A percentile compares a stretch with the other conserved stretches of the same genome.
These are phyloP conservation scores for Arthromyces matolae DNA, from an alignment of 768 basidiomycete species.

Conservation along the genomic window DNA sequence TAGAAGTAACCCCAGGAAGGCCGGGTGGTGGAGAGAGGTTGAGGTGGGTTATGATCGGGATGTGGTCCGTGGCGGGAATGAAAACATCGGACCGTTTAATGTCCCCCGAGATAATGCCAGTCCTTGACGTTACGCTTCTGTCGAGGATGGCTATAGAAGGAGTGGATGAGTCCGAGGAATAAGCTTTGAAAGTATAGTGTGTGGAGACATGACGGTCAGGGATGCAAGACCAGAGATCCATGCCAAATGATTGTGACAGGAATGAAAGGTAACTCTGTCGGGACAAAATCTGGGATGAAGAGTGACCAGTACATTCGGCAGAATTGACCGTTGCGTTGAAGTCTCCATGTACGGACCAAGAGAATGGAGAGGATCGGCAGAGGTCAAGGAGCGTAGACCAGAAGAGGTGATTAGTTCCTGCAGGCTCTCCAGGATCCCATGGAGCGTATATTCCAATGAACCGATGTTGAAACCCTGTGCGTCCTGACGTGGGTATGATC, in stretches of 20 bases:
- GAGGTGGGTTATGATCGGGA: no score
- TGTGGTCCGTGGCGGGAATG: no score
- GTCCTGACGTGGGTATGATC: slow-evolving; percentile 12
- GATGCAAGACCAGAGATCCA: slow-evolving; percentile 1
- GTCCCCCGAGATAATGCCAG: no score
- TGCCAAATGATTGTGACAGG: background rate
- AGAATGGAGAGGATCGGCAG: slow-evolving; percentile 1
- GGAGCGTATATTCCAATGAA: slow-evolving; percentile 25
- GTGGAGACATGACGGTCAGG: no score
- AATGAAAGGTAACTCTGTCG: background rate
- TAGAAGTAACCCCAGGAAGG: no score
- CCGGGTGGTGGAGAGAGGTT: no score
- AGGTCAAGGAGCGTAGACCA: slow-evolving; percentile 16
- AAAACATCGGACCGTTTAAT: no score
- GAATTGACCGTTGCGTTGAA: background rate
- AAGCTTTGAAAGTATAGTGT: no score
- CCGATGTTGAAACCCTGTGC: slow-evolving; percentile 15
- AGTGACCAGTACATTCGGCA: background rate
- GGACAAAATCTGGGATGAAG: background rate
- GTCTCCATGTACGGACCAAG: background rate
- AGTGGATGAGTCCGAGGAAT: no score
- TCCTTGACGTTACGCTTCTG: no score
- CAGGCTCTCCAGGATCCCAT: slow-evolving; percentile 21
- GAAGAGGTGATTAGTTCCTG: background rate
- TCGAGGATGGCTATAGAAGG: no score